Base-by-base conservation (phyloP, 176 grass and related monocot genomes). In the Ampelocalamus luodianensis region DNA sequence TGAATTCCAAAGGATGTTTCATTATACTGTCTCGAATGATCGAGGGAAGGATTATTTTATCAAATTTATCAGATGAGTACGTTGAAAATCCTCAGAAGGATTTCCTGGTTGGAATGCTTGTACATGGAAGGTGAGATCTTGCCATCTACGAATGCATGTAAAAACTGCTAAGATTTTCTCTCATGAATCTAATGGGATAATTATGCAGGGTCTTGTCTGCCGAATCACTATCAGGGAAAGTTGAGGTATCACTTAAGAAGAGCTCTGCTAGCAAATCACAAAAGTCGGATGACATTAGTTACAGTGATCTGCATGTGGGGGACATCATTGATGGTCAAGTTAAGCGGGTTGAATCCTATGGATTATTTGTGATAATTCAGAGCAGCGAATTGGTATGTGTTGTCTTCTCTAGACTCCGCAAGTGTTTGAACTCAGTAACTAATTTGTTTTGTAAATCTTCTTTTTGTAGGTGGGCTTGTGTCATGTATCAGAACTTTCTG, bases 391-490 rank as follows among this genome's bases (percentile, higher is more conserved):
- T 93, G 89, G 96, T 98, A 90, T 42, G 24, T 71, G 37, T 85
- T 80, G 26, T 71, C 32, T 77, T 82, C 27, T 63, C 32, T 74
- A 38, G 32, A 59, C 32, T 59, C 54, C 32, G 39, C 22, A 79
- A 12, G 27, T 10, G 69, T 80, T 70, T 60, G 39, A 81, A 15
- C 61, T 82, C 15, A 51, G 44, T 68, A 75, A 83, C 20, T 11
- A 71, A 9, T 69, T 29, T 71, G 44, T 91, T 75, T 70, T 81
- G 5, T 76, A 51, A 23, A 54, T 48, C 42, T 43, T 86, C 55
- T 40, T 78, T 91, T 93, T 79, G 79, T 80, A 98, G 96, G 96
- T 98, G 86, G 96, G 93, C 44, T 85, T 98, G 82, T 98, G 96
- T 74, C 96, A 98, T 87, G 68, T 93, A 83, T 98, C 96, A 55